phyloP scores from a whole-genome alignment of 2,329 filamentous ascomycete genomes.

The Geosmithia flava region DNA sequence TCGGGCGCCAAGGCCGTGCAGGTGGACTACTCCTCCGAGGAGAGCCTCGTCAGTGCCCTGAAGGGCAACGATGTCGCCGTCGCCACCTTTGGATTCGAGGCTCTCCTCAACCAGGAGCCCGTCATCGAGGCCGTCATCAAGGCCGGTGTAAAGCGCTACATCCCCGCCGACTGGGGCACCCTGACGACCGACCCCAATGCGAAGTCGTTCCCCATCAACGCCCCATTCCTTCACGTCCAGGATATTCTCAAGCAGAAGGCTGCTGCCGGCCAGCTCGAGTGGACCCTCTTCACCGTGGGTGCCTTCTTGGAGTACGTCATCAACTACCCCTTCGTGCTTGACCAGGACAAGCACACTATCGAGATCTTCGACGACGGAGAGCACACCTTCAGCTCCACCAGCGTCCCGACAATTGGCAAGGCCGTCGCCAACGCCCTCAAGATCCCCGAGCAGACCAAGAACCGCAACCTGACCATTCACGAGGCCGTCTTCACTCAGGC shows the following conservation, averaged over 20 bases:
- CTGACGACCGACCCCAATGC: conserved; percentile 5
- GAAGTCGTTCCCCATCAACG: conserved; percentile 28
- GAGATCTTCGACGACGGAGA: conserved; percentile 33
- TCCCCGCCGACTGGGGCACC: conserved; percentile 36
- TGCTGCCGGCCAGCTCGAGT: conserved; percentile 27
- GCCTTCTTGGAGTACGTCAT: conserved; percentile 42
- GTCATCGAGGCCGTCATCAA: conserved; percentile 40
- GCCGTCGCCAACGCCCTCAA: conserved; percentile 29
- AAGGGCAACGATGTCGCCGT: conserved; percentile 39
- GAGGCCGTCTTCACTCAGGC: conserved; percentile 25
- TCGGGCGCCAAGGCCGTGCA: conserved; percentile 6
- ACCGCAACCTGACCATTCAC: conserved; percentile 25
- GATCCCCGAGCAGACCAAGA: conserved; percentile 29
- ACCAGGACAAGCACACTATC: conserved; percentile 20
- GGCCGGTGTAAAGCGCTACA: conserved; percentile 42
- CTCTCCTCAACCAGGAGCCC: conserved; percentile 20
- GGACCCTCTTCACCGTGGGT: conserved; percentile 35
- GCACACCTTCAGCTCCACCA: conserved; percentile 25
- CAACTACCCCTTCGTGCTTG: conserved; percentile 22
- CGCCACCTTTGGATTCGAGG: conserved; percentile 13
- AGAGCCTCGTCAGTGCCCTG: conserved; percentile 32
- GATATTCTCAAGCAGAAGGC: conserved; percentile 20
- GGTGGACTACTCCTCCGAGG: conserved; percentile 17
- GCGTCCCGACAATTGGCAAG: conserved; percentile 25
- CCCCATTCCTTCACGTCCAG: conserved; percentile 24